Conservation (phyloP, 148 eudicot species). For the Heliamphora exappendiculata region DNA sequence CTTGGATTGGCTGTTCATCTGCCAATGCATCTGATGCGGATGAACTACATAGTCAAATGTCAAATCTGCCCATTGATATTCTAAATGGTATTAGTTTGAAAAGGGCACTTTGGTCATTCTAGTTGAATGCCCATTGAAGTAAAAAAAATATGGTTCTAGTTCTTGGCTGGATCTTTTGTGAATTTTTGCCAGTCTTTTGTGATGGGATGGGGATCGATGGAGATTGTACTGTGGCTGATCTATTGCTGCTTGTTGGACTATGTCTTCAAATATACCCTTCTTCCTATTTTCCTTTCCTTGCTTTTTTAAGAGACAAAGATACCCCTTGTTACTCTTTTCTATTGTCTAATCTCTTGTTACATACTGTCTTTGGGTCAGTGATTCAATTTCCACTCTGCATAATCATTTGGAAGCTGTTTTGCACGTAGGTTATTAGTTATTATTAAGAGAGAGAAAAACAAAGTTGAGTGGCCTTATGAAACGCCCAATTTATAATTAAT, state of each 20-base stretch:
- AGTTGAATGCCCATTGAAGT: not conserved
- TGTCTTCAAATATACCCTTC: not conserved
- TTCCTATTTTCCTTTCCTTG: not conserved
- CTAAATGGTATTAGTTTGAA: not conserved
- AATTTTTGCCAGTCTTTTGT: not conserved
- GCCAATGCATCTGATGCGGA: not conserved
- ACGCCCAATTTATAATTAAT: no score
- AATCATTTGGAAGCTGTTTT: not conserved
- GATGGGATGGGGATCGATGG: not conserved
- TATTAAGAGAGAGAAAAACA: no score
- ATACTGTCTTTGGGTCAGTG: not conserved
- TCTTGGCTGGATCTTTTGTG: not conserved
- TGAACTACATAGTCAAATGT: not conserved
- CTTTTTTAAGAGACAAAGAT: not conserved
- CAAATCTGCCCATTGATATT: conserved; percentile 9
- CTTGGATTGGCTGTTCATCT: not conserved
- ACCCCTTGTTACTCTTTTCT: not conserved
- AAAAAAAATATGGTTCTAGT: not conserved
- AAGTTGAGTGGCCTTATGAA: no score
- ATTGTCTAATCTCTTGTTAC: not conserved
- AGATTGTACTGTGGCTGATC: not conserved
- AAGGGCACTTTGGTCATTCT: conserved; percentile 3
- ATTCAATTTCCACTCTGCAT: not conserved
- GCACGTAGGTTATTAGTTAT: not conserved
- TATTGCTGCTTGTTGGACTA: not conserved